Percentiles rank a stretch among this genome's conserved stretches.
Conservation (phyloP, 2,329 filamentous ascomycete species). For the Aspergillus sp. region DNA sequence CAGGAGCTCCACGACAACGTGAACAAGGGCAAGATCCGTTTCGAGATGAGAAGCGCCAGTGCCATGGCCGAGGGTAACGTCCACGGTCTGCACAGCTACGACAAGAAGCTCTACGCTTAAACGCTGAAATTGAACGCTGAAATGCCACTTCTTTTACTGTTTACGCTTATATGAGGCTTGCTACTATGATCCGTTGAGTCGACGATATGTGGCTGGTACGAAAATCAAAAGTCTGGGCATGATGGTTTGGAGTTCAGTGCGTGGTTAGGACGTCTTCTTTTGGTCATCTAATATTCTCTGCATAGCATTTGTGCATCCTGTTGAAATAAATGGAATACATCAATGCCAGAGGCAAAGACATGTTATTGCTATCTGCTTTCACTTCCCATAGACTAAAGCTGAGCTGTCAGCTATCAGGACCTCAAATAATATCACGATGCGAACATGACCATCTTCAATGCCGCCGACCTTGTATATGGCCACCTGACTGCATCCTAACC, state of each 20-base stretch:
- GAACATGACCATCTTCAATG: too few species aligned
- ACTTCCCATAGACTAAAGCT: too few species aligned
- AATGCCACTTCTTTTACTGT: conserved; percentile 13
- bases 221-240: conserved; percentile 30
- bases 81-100: conserved; percentile 93
- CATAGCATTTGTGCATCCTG: background rate
- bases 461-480: too few species aligned
- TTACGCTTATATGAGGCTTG: conserved; percentile 16
- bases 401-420: too few species aligned
- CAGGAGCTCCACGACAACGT: conserved; percentile 73
- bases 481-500: too few species aligned
- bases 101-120: conserved; percentile 98
- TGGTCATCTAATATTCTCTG: conserved; percentile 3
- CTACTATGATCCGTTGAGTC: conserved; percentile 18
- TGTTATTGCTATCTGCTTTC: background rate
- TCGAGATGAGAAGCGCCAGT: conserved; percentile 90
- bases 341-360: conserved; percentile 1
- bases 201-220: conserved; percentile 28
- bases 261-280: conserved; percentile 21
- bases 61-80: conserved; percentile 96
- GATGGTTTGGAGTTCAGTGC: conserved; percentile 30
- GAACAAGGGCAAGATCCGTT: conserved; percentile 71
- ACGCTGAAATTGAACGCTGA: conserved; percentile 2
- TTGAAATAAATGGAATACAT: conserved; percentile 5
- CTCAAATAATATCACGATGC: too few species aligned